phyloP scores from a whole-genome alignment of 2,329 filamentous ascomycete genomes.

The Orbilia blumenaviensis region DNA sequence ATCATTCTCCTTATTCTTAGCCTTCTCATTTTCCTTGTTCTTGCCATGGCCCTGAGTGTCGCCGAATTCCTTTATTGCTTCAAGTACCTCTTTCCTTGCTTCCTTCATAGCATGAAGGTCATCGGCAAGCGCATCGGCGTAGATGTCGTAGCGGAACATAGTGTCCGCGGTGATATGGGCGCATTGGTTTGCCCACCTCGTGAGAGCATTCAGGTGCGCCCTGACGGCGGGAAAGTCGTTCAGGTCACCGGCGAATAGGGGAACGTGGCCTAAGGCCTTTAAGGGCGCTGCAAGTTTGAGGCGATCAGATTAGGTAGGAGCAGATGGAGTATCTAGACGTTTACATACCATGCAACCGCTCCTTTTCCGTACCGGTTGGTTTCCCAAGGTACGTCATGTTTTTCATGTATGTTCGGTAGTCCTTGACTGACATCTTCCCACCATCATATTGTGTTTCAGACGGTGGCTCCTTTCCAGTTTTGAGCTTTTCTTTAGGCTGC shows the following conservation, averaged over 20 bases:
- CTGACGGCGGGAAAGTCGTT: neutral
- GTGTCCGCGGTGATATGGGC: neutral
- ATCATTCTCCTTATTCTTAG: too few relatives aligned
- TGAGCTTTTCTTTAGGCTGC: neutral
- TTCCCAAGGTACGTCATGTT: slow-evolving; percentile 35
- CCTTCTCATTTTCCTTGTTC: too few relatives aligned
- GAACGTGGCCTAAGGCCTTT: neutral
- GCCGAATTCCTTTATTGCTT: neutral
- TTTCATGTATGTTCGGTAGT: neutral
- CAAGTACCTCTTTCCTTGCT: neutral
- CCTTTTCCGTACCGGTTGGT: neutral
- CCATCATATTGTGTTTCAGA: neutral
- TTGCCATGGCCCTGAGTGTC: too few relatives aligned
- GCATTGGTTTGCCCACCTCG: slow-evolving; percentile 20
- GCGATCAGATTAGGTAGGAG: too few relatives aligned
- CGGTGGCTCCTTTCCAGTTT: neutral
- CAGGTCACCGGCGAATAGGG: neutral
- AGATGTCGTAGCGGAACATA: neutral
- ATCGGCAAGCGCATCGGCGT: neutral
- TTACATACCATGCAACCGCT: slow-evolving; percentile 8
- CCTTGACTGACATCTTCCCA: neutral
- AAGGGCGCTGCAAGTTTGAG: neutral
- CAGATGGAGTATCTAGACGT: neutral
- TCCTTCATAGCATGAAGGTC: neutral
- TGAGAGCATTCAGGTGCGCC: slow-evolving; percentile 7